Evolutionary conservation across 2,329 filamentous ascomycete species (phyloP).

Genomic region (Neurospora sp.): DNA sequence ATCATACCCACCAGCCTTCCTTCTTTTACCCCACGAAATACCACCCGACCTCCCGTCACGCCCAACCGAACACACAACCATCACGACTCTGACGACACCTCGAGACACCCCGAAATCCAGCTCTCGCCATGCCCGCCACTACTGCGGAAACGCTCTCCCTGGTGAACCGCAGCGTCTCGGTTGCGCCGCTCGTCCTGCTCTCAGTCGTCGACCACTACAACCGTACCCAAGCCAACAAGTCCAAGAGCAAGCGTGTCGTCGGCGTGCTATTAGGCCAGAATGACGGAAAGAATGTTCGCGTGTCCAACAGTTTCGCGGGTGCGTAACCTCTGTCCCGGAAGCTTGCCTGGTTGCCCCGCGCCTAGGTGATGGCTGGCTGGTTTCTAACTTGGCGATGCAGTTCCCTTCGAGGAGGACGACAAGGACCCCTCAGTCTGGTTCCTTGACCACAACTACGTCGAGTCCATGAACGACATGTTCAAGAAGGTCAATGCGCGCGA

Average conservation of each 20-base stretch:
- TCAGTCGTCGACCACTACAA: slow-evolving; percentile 98
- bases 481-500: slow-evolving; percentile 99
- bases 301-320: slow-evolving; percentile 99
- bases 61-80: slow-evolving; percentile 2
- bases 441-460: slow-evolving; percentile 97
- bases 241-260: slow-evolving; percentile 75
- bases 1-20: neutral
- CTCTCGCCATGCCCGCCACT: slow-evolving; percentile 71
- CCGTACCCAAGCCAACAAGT: slow-evolving; percentile 79
- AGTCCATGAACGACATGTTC: slow-evolving; percentile 99
- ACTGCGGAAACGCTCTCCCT: slow-evolving; percentile 94
- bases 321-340: slow-evolving; percentile 23
- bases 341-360: slow-evolving; percentile 2
- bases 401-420: slow-evolving; percentile 97
- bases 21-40: slow-evolving; percentile 3
- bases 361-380: slow-evolving; percentile 1
- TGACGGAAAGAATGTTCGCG: slow-evolving; percentile 88
- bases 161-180: slow-evolving; percentile 88
- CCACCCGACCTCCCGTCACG: slow-evolving; percentile 1
- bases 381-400: slow-evolving; percentile 35
- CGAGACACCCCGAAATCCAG: neutral
- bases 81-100: neutral
- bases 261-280: slow-evolving; percentile 93
- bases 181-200: slow-evolving; percentile 94
- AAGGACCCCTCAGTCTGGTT: slow-evolving; percentile 99